Evolutionary conservation across 2,329 filamentous ascomycete genomes (phyloP), one percentile per base, ranked within the genome.

Genomic region (Sporothrix sp.): DNA sequence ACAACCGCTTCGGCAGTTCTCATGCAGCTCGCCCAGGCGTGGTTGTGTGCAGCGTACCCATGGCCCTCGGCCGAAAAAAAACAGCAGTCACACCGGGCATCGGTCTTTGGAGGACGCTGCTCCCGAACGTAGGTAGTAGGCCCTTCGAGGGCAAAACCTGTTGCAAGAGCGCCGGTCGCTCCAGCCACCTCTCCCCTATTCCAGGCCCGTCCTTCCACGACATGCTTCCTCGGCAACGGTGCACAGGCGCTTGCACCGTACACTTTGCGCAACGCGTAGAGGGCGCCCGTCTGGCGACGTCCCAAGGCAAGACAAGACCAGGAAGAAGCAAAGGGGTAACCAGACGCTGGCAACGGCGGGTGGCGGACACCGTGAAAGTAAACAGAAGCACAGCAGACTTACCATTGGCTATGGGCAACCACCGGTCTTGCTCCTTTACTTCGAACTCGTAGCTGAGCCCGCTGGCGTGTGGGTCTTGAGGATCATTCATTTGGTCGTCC

Each of bases 361-460:
- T n/a, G n/a, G n/a, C n/a, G n/a, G n/a, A n/a, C n/a, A n/a, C n/a
- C n/a, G n/a, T n/a, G n/a, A n/a, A n/a, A n/a, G n/a, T n/a, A n/a
- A n/a, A 21, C 16, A 9, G 7, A 58, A 58, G 59, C 62, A 71
- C 3, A 23, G 25, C 37, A 18, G n/a, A 93, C 93, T 80, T 80
- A 98, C 93, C 93, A 89, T 98, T 98, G 74, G 93, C 93, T 80
- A 98, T 98, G 68, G 93, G 93, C 68, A 98, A 81, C 93, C 93
- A 98, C 78, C 93, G 79, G 73, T 98, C 93, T 73, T 98, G 93
- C 73, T 98, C 93, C 78, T 97, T 97, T 71, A 97, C 91, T 73
- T 97, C 91, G 68, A 96, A 95, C 74, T 97, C 91, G 67, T 88
- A 88, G 70, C 75, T 82, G 71, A 85, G 77, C 68, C 79, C 84